Evolutionary conservation across 192 early-diverging fungal species (phyloP).

Genomic region (Dimargaris xerosporica): DNA sequence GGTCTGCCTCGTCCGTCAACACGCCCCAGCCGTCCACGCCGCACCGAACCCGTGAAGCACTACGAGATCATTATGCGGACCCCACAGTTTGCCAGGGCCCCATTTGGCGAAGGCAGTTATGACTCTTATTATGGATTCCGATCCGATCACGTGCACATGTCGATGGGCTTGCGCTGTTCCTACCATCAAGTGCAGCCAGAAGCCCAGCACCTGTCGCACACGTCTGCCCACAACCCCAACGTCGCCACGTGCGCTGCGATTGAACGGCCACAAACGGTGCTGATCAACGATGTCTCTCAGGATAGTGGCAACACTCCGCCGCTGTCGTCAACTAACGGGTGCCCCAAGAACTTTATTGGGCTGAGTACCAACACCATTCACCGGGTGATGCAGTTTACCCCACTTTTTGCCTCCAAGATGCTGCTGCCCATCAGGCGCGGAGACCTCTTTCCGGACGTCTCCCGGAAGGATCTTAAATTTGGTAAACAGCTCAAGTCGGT

Average conservation of each 20-base stretch:
- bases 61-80: constrained; percentile 11
- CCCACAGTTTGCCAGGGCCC: constrained; percentile 4
- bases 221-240: no score
- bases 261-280: no score
- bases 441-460: constrained; percentile 26
- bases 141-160: constrained; percentile 11
- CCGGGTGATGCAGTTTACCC: constrained; percentile 21
- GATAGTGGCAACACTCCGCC: constrained; percentile 1
- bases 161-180: constrained; percentile 6
- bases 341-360: constrained; percentile 8
- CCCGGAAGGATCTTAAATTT: constrained; percentile 28
- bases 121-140: constrained; percentile 4
- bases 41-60: constrained; percentile 1
- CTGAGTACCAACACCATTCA: constrained; percentile 12
- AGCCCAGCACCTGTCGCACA: background rate
- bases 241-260: no score
- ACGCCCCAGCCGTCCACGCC: background rate
- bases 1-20: background rate
- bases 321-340: constrained; percentile 6
- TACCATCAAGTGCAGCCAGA: background rate
- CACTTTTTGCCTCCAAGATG: constrained; percentile 31
- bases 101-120: background rate
- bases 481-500: constrained; percentile 23
- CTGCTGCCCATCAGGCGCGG: constrained; percentile 34
- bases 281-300: no score